Base-by-base conservation (phyloP, 345 rosid species). In the Brassica rapa region DNA sequence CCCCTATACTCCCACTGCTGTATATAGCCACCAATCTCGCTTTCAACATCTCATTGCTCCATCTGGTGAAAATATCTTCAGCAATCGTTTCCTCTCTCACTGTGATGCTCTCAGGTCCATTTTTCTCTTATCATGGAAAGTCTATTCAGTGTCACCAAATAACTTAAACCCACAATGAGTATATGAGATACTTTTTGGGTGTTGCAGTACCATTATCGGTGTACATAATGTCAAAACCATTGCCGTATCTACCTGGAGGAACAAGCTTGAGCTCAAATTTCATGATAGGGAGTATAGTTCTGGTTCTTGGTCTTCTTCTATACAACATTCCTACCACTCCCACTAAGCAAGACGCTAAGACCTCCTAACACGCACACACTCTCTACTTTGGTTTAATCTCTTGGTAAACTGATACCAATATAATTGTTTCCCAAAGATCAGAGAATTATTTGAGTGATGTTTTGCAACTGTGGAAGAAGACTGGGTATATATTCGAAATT, bases 161-260 rank as follows among this genome's bases (percentile, higher is more conserved):
- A 25, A 4, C 0, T 3, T 46, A 12, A 55, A 66, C 3, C 27
- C 74, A 61, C 43, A 10, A 71, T 25, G 46, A 55, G 30, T 35
- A 62, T 2, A 39, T 71, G 24, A 70, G 46, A 55, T 57, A 10
- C 0, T 25, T 16, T 69, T 80, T n/a, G n/a, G 70, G 57, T 29
- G 62, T 62, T 76, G 84, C 89, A 91, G 96, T 94, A 74, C 98
- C 94, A 23, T 14, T 90, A 37, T 78, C 94, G 25, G 90, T 89
- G 69, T 94, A 86, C 75, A 70, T 85, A 57, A 84, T 94, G 59
- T 92, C 96, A 16, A 90, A 82, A 73, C 96, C 92, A 24, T 82
- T 92, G 85, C 97, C 97, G 29, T 94, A 88, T 85, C 90, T 90
- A 16, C 96, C 89, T 0, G 89, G 85, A 51, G 92, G 91, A 62